Evolutionary conservation across 106 monocot genomes (phyloP).

Genomic region (Ottelia alismoides): DNA sequence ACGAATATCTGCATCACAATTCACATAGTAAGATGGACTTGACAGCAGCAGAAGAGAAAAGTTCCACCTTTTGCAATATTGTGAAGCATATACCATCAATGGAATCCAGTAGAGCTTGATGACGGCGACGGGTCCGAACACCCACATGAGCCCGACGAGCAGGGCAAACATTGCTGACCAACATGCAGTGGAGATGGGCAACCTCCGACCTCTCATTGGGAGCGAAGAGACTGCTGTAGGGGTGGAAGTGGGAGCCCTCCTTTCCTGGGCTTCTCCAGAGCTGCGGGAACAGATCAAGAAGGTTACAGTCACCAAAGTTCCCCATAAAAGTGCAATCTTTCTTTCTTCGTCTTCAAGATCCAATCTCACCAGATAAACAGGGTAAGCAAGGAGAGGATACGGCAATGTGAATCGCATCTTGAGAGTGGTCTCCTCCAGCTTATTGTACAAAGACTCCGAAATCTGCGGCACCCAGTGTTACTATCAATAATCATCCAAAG

Average conservation of each 20-base stretch:
- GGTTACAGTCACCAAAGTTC: background rate
- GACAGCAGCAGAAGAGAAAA: too few relatives aligned
- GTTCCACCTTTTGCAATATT: too few relatives aligned
- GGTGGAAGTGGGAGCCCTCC: conserved; percentile 19
- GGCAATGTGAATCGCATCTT: conserved; percentile 41
- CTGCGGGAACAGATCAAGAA: background rate
- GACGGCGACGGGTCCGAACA: conserved; percentile 1
- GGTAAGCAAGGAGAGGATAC: conserved; percentile 41
- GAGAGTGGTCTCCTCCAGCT: conserved; percentile 16
- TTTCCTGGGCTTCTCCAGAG: conserved; percentile 22
- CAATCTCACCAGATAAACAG: conserved; percentile 39
- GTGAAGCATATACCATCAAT: conserved; percentile 6
- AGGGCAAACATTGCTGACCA: conserved; percentile 14
- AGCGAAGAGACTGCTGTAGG: conserved; percentile 17
- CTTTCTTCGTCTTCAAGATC: background rate
- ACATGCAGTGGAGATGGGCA: conserved; percentile 12
- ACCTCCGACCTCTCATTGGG: conserved; percentile 22
- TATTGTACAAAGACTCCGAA: conserved; percentile 25
- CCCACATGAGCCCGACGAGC: conserved; percentile 6
- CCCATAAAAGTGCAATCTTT: background rate
- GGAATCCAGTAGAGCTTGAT: conserved; percentile 17
- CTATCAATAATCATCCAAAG: background rate
- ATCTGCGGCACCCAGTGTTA: background rate
- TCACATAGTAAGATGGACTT: too few relatives aligned
- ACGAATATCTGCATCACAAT: too few relatives aligned